Base-by-base conservation (phyloP, 192 early-diverging fungal genomes). In the Coemansia sp. region DNA sequence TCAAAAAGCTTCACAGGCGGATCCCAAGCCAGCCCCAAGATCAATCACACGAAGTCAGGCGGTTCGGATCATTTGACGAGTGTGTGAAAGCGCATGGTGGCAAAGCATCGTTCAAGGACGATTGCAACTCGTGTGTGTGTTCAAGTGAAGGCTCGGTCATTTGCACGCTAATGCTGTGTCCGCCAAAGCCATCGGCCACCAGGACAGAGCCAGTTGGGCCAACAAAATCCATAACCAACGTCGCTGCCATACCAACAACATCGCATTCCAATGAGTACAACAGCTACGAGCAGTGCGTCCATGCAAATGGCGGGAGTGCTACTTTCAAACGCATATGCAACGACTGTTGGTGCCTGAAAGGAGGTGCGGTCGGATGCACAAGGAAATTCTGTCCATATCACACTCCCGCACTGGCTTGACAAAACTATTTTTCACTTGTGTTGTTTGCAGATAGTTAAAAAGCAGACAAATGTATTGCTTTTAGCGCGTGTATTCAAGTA, bases 301-400 rank as follows among this genome's bases (percentile, higher is more conserved):
- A 21, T 25, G 45, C 37, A 4, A 61, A 69, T 46, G 59, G 67
- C 13, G 59, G 43, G 5, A 46, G 28, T 15, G 21, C 59, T 39
- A 13, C 18, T n/a, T 69, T 69, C 28, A 69, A 52, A 37, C 67
- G 51, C 60, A 46, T 33, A 4, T 69, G 59, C 53, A 69, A 62
- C 20, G 53, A 9, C 20, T 69, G 67, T 39, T 15, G 43, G 1
- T 69, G 67, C 21, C n/a, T 58, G 52, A 23, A 7, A 13, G 37
- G 40, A 42, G 60, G 67, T 0, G 28, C 28, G 7, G 59, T 69
- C 15, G 48, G 52, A 45, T 69, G 67, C 60, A 69, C 59, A 12
- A 49, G 37, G 34, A 51, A 37, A 20, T 35, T 39, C 34, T 68
- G 58, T 31, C 66, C 59, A 56, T 12, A 34, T 25, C 20, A 29